Conservation (phyloP, 2,329 filamentous ascomycete species). For the Clonostachys byssicola region DNA sequence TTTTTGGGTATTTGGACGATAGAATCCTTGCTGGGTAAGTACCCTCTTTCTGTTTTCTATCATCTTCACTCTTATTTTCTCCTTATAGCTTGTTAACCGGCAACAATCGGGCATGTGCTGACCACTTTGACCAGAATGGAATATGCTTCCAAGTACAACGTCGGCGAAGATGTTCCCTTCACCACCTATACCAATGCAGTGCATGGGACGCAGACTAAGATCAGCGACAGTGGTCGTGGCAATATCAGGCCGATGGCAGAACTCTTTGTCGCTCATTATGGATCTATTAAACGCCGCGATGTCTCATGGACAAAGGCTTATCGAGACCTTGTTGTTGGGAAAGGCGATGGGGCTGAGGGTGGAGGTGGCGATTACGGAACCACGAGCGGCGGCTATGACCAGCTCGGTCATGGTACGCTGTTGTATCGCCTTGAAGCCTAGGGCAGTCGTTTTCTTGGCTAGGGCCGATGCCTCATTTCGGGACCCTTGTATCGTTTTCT, state of each 20-base stretch:
- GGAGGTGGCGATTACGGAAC: conserved; percentile 36
- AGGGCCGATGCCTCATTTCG: no score
- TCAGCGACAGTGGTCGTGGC: conserved; percentile 21
- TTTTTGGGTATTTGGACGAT: conserved; percentile 22
- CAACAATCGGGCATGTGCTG: background rate
- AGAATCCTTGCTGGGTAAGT: conserved; percentile 26
- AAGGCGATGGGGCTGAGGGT: conserved; percentile 29
- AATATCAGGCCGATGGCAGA: conserved; percentile 30
- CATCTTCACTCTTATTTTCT: no score
- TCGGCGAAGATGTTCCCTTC: conserved; percentile 34
- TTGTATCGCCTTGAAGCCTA: conserved; percentile 11
- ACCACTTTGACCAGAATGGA: conserved; percentile 17
- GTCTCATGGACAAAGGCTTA: conserved; percentile 28
- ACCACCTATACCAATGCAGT: conserved; percentile 27
- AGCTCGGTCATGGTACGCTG: conserved; percentile 22
- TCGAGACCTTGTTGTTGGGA: conserved; percentile 26
- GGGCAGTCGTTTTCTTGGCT: background rate
- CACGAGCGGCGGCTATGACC: conserved; percentile 33
- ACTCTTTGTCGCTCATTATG: conserved; percentile 32
- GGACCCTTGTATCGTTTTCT: no score
- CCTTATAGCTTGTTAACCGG: no score
- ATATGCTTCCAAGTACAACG: conserved; percentile 34
- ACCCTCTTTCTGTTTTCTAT: background rate
- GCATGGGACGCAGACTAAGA: conserved; percentile 25
- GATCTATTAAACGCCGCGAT: conserved; percentile 25